Evolutionary conservation across 495 filamentous ascomycete genomes (phyloP), one percentile per base, ranked within the genome.

Genomic region (Astrothelium macrocarpum): DNA sequence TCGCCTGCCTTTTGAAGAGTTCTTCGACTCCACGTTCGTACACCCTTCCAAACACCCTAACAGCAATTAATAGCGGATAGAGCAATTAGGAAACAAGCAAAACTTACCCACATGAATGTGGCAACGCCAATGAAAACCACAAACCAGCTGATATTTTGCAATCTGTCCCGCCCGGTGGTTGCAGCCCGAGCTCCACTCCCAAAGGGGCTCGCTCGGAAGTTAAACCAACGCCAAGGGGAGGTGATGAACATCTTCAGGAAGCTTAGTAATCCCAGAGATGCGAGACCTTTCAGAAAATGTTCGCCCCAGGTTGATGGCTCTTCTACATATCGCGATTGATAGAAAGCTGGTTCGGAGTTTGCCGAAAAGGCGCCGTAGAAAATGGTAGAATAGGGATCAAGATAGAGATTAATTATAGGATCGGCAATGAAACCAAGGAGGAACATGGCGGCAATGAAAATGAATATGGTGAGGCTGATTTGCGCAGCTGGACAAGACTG

Each of bases 401-500:
- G 73, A 77, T 91, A 95, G 23, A 95, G 77, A 65, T 89, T 88
- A 71, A 98, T 89, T 68, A 97, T 90, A 12, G 91, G 91, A 76
- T 97, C 93, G 65, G 90, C 91, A 71, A 97, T 75, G 69, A 97
- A 97, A 61, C 91, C 91, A 65, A 95, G 82, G 1, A 90, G 5
- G 67, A 92, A 97, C 32, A 95, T 77, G 53, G 85, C 80, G 39
- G 86, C 62, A 14, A 90, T 34, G 56, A 95, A 78, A 65, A 96
- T 89, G 14, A 76, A 36, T 1, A 89, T 56, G 1, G 92, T 96
- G 62, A 96, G 73, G 0, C 71, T 67, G 23, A 89, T 73, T 69
- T 92, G 85, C 0, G 84, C 72, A 34, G 77, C 68, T 74, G 32
- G 31, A 56, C 9, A 56, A 16, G 3, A 10, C 26, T 4, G 29